Percentiles rank a stretch among this genome's conserved stretches.
Evolutionary conservation across 192 early-diverging fungal genomes (phyloP).

Genomic region (Backusella mclennaniae): DNA sequence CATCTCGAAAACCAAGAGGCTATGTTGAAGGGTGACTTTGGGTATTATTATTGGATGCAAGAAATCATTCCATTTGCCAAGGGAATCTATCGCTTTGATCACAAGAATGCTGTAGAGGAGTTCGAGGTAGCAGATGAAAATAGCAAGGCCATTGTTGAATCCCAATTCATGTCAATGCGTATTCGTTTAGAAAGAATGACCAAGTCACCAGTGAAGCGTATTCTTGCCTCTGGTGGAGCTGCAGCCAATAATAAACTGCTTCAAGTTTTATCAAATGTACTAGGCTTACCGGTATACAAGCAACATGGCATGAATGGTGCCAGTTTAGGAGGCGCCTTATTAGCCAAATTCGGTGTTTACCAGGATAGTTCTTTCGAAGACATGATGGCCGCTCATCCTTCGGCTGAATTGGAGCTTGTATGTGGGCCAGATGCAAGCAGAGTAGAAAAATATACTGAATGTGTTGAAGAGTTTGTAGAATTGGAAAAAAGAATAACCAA

Average conservation of each 20-base stretch:
- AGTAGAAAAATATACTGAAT: constrained; percentile 11
- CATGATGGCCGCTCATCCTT: constrained; percentile 23
- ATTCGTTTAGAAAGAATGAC: constrained; percentile 39
- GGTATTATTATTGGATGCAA: constrained; percentile 71
- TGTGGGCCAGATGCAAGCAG: constrained; percentile 12
- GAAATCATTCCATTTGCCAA: constrained; percentile 76
- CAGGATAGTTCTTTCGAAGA: constrained; percentile 21
- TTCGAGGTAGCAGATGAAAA: constrained; percentile 43
- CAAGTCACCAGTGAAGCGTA: constrained; percentile 38
- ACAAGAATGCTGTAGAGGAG: constrained; percentile 37
- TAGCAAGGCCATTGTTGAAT: constrained; percentile 69
- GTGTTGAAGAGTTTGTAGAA: constrained; percentile 21
- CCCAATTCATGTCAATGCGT: constrained; percentile 72
- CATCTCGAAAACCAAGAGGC: constrained; percentile 36
- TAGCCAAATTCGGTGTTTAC: constrained; percentile 44
- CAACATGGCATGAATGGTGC: constrained; percentile 53
- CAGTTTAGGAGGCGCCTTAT: constrained; percentile 57
- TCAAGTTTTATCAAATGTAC: constrained; percentile 66
- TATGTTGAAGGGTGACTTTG: constrained; percentile 33
- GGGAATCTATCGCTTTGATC: constrained; percentile 64
- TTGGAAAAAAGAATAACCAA: background rate
- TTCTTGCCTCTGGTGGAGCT: constrained; percentile 78
- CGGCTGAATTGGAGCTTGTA: constrained; percentile 17
- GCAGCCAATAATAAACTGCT: constrained; percentile 55
- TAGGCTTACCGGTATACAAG: constrained; percentile 63